phyloP scores from a whole-genome alignment of 1,139 yeast genomes.

The Blastobotrys petasosporus region DNA sequence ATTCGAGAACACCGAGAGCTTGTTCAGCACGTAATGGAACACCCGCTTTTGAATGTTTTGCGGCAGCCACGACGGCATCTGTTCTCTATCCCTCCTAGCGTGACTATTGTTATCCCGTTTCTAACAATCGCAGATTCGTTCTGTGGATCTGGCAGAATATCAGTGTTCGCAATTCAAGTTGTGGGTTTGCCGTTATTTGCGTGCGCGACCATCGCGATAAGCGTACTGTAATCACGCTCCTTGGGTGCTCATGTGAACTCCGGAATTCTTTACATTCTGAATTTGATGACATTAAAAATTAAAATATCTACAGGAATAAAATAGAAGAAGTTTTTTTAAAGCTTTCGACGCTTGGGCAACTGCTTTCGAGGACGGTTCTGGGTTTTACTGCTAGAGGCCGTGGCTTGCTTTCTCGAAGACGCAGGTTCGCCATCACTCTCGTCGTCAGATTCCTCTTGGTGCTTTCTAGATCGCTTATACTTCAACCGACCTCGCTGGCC shows the following conservation, averaged over 20 bases:
- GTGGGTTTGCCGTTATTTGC: too few species aligned
- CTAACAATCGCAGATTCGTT: too few species aligned
- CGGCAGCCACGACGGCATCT: slow-evolving; percentile 55
- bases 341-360: slow-evolving; percentile 9
- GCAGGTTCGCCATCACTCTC: slow-evolving; percentile 20
- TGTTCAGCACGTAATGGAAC: slow-evolving; percentile 71
- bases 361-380: neutral
- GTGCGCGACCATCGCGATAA: too few species aligned
- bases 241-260: too few species aligned
- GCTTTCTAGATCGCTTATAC: slow-evolving; percentile 56
- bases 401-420: slow-evolving; percentile 6
- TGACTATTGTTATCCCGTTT: too few species aligned
- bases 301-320: neutral
- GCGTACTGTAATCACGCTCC: too few species aligned
- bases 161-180: too few species aligned
- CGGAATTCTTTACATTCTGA: too few species aligned
- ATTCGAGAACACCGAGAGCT: slow-evolving; percentile 76
- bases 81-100: slow-evolving; percentile 1
- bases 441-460: slow-evolving; percentile 51
- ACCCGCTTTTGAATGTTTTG: slow-evolving; percentile 78
- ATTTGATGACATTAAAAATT: too few species aligned
- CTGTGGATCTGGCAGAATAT: too few species aligned
- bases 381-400: neutral
- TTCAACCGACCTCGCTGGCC: slow-evolving; percentile 89
- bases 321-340: slow-evolving; percentile 1